phyloP scores from a whole-genome alignment of 768 basidiomycete genomes.

The Gymnopilus dilepis region DNA sequence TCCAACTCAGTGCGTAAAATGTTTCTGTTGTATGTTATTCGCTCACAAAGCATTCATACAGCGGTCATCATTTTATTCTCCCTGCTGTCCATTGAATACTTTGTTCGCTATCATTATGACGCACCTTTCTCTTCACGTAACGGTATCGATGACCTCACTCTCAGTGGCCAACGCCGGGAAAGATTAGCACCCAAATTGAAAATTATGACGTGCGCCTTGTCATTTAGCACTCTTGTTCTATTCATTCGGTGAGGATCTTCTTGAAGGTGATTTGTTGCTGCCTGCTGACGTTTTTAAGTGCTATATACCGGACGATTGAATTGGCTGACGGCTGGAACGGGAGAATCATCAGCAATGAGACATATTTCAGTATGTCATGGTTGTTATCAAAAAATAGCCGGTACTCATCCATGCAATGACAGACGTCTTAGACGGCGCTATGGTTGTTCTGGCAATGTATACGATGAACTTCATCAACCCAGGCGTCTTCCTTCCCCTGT shows the following conservation, averaged over 20 bases:
- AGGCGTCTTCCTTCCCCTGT: slow-evolving; percentile 38
- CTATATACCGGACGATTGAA: slow-evolving; percentile 48
- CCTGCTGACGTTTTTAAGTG: slow-evolving; percentile 26
- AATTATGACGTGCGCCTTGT: slow-evolving; percentile 15
- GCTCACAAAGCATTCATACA: slow-evolving; percentile 14
- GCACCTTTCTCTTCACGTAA: not conserved
- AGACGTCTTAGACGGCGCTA: slow-evolving; percentile 31
- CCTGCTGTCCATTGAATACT: slow-evolving; percentile 49
- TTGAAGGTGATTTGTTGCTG: not conserved
- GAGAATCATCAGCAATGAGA: slow-evolving; percentile 41
- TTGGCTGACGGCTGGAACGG: slow-evolving; percentile 48
- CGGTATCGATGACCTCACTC: not conserved
- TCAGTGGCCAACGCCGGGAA: slow-evolving; percentile 3
- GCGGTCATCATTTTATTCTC: slow-evolving; percentile 47
- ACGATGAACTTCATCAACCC: slow-evolving; percentile 35
- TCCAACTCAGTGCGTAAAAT: slow-evolving; percentile 43
- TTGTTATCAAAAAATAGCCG: not conserved
- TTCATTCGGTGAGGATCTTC: slow-evolving; percentile 23
- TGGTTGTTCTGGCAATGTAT: slow-evolving; percentile 37
- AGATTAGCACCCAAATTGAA: slow-evolving; percentile 15
- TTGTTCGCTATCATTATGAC: slow-evolving; percentile 42
- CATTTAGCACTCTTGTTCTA: slow-evolving; percentile 17
- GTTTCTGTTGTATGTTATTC: not conserved
- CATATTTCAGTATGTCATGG: slow-evolving; percentile 32
- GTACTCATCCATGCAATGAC: not conserved